Base-by-base conservation (phyloP, 805 yeast species). In the Torulaspora maleeae region DNA sequence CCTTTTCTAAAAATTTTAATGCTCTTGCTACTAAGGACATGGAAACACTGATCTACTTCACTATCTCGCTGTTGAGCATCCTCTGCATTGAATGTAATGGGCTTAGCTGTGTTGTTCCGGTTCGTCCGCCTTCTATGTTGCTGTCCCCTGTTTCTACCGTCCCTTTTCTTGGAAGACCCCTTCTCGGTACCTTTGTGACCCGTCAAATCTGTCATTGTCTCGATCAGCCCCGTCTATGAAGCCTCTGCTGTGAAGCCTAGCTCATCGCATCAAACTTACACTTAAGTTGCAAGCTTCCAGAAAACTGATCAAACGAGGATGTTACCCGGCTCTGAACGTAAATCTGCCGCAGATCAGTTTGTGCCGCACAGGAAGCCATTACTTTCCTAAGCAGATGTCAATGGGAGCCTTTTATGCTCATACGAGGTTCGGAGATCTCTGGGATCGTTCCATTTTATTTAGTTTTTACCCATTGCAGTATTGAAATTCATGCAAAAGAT, bases 1-100 rank as follows among this genome's bases (percentile, higher is more conserved):
- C 59, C 56, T 13, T 53, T 51, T 27, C 46, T 56, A 35, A 54
- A 60, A 6, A 59, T 34, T 38, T 51, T 59, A 29, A 58, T 51
- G n/a, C 38, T 37, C 9, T 48, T 50, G 7, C 35, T 33, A 1
- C 59, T 53, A 13, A 59, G 27, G 9, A 44, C 22, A 34, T 53
- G 55, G 12, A 45, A 35, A 35, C 61, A 54, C 36, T 49, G 56
- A 3, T 51, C 43, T 2, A 60, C 47, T 33, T 61, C 55, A 3
- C 43, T 43, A n/a, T 50, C 48, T 24, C 56, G 47, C 38, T 36
- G 45, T 16, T 38, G 22, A 19, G 41, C 30, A 24, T 38, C 41
- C 17, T 30, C 43, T 16, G 30, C 27, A n/a, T 36, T 43, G 6
- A 30, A 12, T 13, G 34, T 35, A 5, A 20, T 32, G 7, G 19